Base-by-base conservation (phyloP, 2,329 filamentous ascomycete species). In the Cladophialophora carrionii region DNA sequence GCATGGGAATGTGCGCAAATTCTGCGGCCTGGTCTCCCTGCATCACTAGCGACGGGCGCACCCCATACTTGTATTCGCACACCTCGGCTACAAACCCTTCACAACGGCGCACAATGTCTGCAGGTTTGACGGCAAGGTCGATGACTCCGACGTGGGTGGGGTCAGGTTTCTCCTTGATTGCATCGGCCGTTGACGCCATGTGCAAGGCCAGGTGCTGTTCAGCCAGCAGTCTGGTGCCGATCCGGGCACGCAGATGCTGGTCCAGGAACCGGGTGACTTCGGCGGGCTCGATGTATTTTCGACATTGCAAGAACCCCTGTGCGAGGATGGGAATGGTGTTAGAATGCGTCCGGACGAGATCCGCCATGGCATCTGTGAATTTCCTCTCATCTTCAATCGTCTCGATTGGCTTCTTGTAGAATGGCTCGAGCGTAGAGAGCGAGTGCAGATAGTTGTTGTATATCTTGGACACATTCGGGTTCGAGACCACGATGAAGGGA, bases 401-500 rank as follows among this genome's bases (percentile, higher is more conserved):
- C 54, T 85, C 87, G 67, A 96, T 92, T 63, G 85, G 84, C 63
- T 84, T 82, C 74, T 90, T 84, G 34, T 89, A 88, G 74, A 94
- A 97, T 4, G 94, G 93, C 3, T 98, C 85, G 17, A 99, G 84
- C 0, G 92, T 96, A 1, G 91, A 94, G 22, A 99, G 82, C 2
- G 92, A 96, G 78, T 97, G 93, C 52, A 96, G 83, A 77, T 99
- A 99, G 78, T 97, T 98, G 78, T 91, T 88, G 82, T 98, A 96
- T 70, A 99, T 99, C 73, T 90, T 89, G 29, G 89, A 90, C 71
- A 99, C 92, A 76, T 97, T 92, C 0, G 92, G 91, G 76, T 99
- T 98, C n/a, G 94, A 93, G 29, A 99, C 95, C 62, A 99, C 94
- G 70, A 99, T 98, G 78, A 94, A 99, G 0, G 95, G 95, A 8